Evolutionary conservation across 345 rosid genomes (phyloP).

Genomic region (Corymbia maculata): DNA sequence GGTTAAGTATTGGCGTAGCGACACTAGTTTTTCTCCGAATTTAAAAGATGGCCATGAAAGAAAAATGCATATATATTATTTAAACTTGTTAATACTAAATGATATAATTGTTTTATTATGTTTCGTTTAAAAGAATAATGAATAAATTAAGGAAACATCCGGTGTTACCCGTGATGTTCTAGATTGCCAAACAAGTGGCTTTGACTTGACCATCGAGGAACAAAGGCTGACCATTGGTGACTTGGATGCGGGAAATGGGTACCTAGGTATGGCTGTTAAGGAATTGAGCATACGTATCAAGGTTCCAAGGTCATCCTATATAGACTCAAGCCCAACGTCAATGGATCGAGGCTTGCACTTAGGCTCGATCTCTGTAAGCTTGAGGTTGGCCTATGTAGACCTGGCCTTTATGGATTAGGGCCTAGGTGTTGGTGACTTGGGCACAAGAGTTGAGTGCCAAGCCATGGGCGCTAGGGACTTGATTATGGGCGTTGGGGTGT

Average conservation of each 20-base stretch:
- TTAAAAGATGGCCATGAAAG: neutral
- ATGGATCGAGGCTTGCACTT: neutral
- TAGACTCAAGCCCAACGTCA: neutral
- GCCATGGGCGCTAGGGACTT: neutral
- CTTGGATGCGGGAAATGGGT: neutral
- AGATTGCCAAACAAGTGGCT: neutral
- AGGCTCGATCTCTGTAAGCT: neutral
- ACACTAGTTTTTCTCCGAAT: neutral
- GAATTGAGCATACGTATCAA: fast-evolving
- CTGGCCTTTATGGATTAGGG: neutral
- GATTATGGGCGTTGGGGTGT: neutral
- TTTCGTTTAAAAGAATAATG: neutral
- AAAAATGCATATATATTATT: neutral
- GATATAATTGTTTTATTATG: neutral
- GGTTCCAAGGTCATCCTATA: neutral
- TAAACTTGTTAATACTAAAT: neutral
- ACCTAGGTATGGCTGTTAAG: neutral
- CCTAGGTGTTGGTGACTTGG: neutral
- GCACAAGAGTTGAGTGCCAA: neutral
- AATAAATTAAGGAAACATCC: neutral
- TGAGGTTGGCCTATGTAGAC: too few species aligned
- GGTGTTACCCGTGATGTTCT: neutral
- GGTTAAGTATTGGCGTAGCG: neutral
- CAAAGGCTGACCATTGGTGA: neutral
- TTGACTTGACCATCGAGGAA: neutral